Percentiles rank a stretch among this genome's conserved stretches.
Conservation (phyloP, 1,284 basidiomycete genomes). For the Trichosporon inkin region DNA sequence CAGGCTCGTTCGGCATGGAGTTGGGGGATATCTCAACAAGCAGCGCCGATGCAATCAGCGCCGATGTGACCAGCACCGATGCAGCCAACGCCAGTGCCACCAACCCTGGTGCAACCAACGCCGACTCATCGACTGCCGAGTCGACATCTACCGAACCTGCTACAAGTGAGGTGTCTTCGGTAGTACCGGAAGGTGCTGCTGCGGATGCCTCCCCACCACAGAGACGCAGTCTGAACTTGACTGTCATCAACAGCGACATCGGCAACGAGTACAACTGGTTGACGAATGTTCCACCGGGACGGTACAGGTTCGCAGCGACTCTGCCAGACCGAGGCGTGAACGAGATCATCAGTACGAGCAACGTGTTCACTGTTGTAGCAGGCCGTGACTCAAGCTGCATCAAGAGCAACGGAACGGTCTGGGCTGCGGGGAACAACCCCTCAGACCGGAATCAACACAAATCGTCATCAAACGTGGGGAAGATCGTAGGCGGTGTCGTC, state of each 20-base stretch:
- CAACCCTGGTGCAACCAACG: too few relatives aligned
- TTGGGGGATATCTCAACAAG: too few relatives aligned
- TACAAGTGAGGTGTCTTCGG: not conserved
- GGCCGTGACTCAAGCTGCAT: not conserved
- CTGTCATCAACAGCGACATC: not conserved
- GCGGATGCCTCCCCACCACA: not conserved
- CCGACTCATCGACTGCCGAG: not conserved
- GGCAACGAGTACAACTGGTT: constrained; percentile 5
- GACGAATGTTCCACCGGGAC: not conserved
- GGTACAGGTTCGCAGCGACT: constrained; percentile 2
- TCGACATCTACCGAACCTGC: not conserved
- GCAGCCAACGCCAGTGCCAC: too few relatives aligned
- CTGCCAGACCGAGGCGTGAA: constrained; percentile 1
- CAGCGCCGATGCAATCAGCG: too few relatives aligned
- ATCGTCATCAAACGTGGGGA: constrained; percentile 3
- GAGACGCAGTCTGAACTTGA: not conserved
- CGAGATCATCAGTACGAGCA: constrained; percentile 3
- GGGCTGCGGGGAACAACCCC: constrained; percentile 2
- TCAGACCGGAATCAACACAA: not conserved
- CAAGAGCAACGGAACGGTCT: constrained; percentile 6
- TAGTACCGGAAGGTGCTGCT: not conserved
- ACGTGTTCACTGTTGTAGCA: not conserved
- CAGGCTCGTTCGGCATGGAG: too few relatives aligned
- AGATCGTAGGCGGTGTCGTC: constrained; percentile 5
- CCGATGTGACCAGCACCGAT: too few relatives aligned